phyloP scores from a whole-genome alignment of 164 flowering plant genomes.

The Cinnamomum chago region DNA sequence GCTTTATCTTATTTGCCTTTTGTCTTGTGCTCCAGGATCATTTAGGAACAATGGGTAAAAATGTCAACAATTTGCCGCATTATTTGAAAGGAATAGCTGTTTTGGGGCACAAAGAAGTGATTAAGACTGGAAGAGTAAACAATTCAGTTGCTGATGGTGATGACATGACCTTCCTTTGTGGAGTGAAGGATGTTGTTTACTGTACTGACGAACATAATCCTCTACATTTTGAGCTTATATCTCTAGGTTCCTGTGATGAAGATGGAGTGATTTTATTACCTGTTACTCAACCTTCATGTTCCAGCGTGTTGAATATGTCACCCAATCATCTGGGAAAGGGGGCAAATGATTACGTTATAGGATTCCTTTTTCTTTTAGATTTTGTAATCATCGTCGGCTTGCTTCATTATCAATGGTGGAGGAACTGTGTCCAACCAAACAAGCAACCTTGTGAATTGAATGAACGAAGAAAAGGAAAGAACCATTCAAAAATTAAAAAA shows the following conservation, averaged over 20 bases:
- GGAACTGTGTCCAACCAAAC: conserved; percentile 2
- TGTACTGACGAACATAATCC: too few species aligned
- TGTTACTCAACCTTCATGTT: conserved; percentile 8
- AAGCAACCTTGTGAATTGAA: conserved; percentile 18
- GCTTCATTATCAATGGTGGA: conserved; percentile 5
- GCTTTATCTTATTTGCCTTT: neutral
- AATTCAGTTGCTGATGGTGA: conserved; percentile 1
- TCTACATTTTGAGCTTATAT: neutral
- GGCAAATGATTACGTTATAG: neutral
- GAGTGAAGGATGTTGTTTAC: neutral
- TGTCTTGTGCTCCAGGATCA: conserved; percentile 36
- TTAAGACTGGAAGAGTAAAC: conserved; percentile 14
- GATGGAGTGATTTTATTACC: conserved; percentile 18
- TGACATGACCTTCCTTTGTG: conserved; percentile 36
- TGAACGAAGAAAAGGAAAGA: neutral
- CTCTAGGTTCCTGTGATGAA: conserved; percentile 11
- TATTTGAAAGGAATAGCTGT: conserved; percentile 33
- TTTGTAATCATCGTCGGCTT: conserved; percentile 1
- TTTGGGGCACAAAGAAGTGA: conserved; percentile 51
- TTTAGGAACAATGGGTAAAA: conserved; percentile 30
- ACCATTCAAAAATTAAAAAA: conserved; percentile 42
- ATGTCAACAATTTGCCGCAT: conserved; percentile 30
- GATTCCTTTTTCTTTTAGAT: neutral
- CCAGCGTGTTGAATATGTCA: neutral
- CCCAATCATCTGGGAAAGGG: too few species aligned